These are phyloP conservation scores for Salix exigua DNA, from an alignment of 345 rosid species.

Conservation along the genomic window DNA sequence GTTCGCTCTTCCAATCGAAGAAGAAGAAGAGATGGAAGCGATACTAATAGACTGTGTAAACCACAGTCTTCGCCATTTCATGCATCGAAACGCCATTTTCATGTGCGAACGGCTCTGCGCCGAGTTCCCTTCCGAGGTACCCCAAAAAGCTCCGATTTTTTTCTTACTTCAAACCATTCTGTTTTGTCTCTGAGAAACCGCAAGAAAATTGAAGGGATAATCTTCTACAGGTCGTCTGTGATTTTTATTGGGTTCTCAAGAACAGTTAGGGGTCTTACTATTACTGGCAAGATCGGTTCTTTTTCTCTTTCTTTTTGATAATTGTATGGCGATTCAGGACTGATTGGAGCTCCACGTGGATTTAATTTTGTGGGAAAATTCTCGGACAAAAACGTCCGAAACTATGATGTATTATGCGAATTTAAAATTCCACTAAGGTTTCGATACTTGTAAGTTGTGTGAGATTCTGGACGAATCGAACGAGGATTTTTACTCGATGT, in stretches of 20 bases:
- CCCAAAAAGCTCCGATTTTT: neutral
- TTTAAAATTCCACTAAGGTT: neutral
- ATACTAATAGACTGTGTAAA: constrained; percentile 72
- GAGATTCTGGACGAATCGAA: neutral
- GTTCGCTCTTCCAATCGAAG: constrained; percentile 14
- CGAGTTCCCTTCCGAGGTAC: constrained; percentile 98
- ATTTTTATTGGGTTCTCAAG: neutral
- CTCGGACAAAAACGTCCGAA: too few species aligned
- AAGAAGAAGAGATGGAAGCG: constrained; percentile 63
- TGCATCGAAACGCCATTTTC: constrained; percentile 80
- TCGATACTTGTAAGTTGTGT: neutral
- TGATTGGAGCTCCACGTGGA: neutral
- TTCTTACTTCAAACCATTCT: neutral
- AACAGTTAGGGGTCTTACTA: neutral
- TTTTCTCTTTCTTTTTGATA: neutral
- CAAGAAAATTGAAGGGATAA: neutral
- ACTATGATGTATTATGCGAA: neutral
- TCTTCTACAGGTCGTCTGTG: neutral
- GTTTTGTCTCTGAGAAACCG: constrained; percentile 10
- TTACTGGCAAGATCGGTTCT: constrained; percentile 28
- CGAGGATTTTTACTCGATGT: neutral
- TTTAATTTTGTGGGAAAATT: neutral
- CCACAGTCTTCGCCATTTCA: constrained; percentile 84
- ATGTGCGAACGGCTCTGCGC: constrained; percentile 97
- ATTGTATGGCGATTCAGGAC: neutral